Evolutionary conservation across 2,329 filamentous ascomycete species (phyloP), one percentile per base, ranked within the genome.

Genomic region (Neofusicoccum cordaticola): DNA sequence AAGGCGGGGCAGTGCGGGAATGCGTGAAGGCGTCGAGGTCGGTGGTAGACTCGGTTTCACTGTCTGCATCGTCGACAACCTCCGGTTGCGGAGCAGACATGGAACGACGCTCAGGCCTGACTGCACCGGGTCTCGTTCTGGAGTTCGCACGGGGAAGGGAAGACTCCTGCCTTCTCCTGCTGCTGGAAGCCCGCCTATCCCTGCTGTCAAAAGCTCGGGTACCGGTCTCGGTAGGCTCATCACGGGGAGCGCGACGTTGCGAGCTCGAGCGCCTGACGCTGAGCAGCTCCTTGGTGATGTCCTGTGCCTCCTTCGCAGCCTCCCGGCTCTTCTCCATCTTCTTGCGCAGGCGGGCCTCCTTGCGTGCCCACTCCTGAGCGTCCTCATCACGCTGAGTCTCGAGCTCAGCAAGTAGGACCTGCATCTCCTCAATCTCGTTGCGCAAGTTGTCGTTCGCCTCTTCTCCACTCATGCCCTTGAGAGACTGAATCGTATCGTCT

Each of bases 401-500:
- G 56, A 77, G 66, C 22, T 77, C 72, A 2, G 73, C 71, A 15
- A 80, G 70, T 62, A 80, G 74, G 7, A 71, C 65, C 12, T 76
- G 75, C 56, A 82, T 72, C 34, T 76, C 72, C 51, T 78, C 72
- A 42, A 80, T 81, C 58, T 80, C 76, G 1, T 74, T 51, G 35
- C 75, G 73, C 61, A 82, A 74, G 3, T 72, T 71, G 37, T 78
- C 73, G 39, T 80, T 76, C 0, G 72, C 74, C 65, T 77, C 70
- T 57, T 77, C 73, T 39, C 76, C 74, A 2, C 75, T 73, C 64
- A 71, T 70, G 35, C 75, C 76, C 37, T 75, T 69, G 64, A 78
- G 75, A 34, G 74, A 71, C 27, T 75, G 73, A 41, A 78, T 77
- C 0, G 77, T 78, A 64, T 78, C 77, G 51, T 79, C 76, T 4